Conservation (phyloP, 148 eudicot species). For the Fallopia convolvulus region DNA sequence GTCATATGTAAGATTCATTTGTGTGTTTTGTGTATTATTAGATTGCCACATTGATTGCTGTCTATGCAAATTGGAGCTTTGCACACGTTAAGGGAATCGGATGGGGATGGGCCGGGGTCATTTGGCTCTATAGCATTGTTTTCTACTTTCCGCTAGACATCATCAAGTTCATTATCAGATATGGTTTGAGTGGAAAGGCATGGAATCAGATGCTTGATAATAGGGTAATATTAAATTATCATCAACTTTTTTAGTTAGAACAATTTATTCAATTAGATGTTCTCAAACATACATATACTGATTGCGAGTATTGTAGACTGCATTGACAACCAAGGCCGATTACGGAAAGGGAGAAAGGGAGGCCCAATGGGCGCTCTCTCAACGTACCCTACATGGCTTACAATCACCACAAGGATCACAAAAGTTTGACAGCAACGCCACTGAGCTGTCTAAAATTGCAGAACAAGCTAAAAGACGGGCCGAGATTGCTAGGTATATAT, state of each 20-base stretch:
- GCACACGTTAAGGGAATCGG: conserved; percentile 29
- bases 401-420: conserved; percentile 13
- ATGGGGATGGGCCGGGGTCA: conserved; percentile 40
- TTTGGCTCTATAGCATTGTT: conserved; percentile 28
- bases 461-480: conserved; percentile 28
- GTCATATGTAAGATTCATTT: too few species aligned
- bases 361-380: conserved; percentile 25
- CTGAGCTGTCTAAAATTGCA: conserved; percentile 25
- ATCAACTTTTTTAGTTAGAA: too few species aligned
- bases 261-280: not conserved
- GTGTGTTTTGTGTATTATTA: not conserved
- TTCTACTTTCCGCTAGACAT: conserved; percentile 30
- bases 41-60: conserved; percentile 33
- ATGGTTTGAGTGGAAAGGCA: conserved; percentile 24
- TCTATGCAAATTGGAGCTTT: conserved; percentile 31
- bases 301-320: conserved; percentile 14
- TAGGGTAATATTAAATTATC: conserved; percentile 8
- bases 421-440: conserved; percentile 15
- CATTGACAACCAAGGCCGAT: conserved; percentile 25
- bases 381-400: conserved; percentile 27
- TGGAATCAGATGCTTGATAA: conserved; percentile 27
- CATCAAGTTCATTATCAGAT: conserved; percentile 27
- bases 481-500: conserved; percentile 22
- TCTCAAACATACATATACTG: too few species aligned
- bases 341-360: conserved; percentile 25